phyloP scores from a whole-genome alignment of 176 grass and related monocot species.

The Thinopyrum elongatum region DNA sequence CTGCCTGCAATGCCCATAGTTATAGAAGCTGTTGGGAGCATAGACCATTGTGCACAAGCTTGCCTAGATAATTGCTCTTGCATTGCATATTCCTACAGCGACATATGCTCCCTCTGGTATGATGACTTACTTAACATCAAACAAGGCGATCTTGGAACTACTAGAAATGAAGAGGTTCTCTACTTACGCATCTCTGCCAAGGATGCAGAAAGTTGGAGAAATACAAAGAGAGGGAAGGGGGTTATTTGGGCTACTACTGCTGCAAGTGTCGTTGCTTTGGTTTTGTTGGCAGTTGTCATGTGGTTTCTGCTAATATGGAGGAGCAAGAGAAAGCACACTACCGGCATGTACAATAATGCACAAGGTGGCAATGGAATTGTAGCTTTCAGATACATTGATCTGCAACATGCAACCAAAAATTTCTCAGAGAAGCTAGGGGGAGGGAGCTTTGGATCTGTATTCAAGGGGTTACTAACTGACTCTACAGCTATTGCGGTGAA shows the following conservation, averaged over 20 bases:
- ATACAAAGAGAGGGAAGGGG: neutral
- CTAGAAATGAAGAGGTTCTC: constrained; percentile 6
- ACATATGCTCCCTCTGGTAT: constrained; percentile 41
- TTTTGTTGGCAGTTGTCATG: neutral
- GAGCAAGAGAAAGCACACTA: constrained; percentile 1
- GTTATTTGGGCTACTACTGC: neutral
- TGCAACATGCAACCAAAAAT: constrained; percentile 36
- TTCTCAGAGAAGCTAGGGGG: constrained; percentile 41
- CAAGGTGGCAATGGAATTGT: constrained; percentile 24
- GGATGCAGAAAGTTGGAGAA: constrained; percentile 20
- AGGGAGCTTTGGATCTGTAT: constrained; percentile 50
- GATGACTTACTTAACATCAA: constrained; percentile 40
- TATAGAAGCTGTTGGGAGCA: neutral
- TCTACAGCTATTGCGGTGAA: constrained; percentile 41
- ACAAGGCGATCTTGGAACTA: neutral
- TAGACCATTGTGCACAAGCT: constrained; percentile 36
- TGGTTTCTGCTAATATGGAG: constrained; percentile 4
- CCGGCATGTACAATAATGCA: neutral
- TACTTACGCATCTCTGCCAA: constrained; percentile 46
- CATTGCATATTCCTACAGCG: constrained; percentile 45
- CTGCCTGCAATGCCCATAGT: constrained; percentile 30
- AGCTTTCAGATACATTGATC: constrained; percentile 24
- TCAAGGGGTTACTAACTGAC: constrained; percentile 29
- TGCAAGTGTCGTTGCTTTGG: neutral
- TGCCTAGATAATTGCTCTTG: constrained; percentile 50